phyloP scores from a whole-genome alignment of 2,329 filamentous ascomycete species.

The Purpureocillium lavendulum region DNA sequence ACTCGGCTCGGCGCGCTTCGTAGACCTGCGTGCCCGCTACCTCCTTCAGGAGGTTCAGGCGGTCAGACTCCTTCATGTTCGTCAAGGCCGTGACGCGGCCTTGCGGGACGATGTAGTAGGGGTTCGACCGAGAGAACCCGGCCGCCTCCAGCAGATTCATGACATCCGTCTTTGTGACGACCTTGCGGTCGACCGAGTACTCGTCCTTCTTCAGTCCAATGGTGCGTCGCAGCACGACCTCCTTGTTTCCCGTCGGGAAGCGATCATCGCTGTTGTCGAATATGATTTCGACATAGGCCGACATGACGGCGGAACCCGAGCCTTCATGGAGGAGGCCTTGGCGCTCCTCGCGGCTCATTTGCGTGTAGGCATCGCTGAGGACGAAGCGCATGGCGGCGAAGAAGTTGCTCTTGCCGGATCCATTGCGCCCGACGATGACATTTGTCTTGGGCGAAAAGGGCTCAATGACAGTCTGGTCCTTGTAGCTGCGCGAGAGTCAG shows the following conservation, averaged over 20 bases:
- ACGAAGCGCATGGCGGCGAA: constrained; percentile 98
- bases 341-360: constrained; percentile 92
- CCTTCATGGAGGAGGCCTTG: constrained; percentile 96
- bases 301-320: constrained; percentile 95
- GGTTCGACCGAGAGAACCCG: constrained; percentile 93
- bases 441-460: constrained; percentile 97
- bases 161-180: constrained; percentile 88
- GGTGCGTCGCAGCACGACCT: constrained; percentile 83
- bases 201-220: constrained; percentile 98
- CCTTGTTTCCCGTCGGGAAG: constrained; percentile 86
- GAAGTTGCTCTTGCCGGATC: constrained; percentile 98
- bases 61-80: constrained; percentile 96
- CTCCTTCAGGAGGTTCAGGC: constrained; percentile 85
- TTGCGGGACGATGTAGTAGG: constrained; percentile 98
- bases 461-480: constrained; percentile 98
- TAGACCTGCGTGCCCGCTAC: constrained; percentile 98
- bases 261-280: constrained; percentile 97
- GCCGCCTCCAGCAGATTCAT: constrained; percentile 93
- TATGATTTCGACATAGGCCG: constrained; percentile 97
- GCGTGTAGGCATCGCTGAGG: constrained; percentile 92
- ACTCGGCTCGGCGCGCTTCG: constrained; percentile 83
- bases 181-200: constrained; percentile 95
- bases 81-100: constrained; percentile 92
- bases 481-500: constrained; percentile 61
- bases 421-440: constrained; percentile 98